A percentile compares a stretch with the other conserved stretches of the same genome.
These are phyloP conservation scores for Cylindrotheca closterium DNA, from an alignment of 108 stramenopile species.

Conservation along the genomic window DNA sequence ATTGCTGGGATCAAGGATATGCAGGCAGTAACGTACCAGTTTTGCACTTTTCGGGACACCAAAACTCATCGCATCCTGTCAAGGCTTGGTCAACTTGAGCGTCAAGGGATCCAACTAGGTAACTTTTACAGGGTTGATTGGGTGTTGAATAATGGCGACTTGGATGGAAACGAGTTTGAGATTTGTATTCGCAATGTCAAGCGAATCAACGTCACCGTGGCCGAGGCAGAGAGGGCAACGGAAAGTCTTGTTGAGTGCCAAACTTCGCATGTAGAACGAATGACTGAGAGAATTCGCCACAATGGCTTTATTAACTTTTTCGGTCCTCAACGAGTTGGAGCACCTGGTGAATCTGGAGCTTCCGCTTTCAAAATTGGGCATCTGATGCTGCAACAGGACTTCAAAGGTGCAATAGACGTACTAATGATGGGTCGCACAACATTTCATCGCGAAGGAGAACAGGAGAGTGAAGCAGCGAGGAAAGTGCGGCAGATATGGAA, in stretches of 20 bases:
- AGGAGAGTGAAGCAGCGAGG: constrained; percentile 39
- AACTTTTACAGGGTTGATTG: constrained; percentile 29
- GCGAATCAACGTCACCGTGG: constrained; percentile 36
- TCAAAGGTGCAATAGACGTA: constrained; percentile 60
- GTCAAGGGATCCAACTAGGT: constrained; percentile 38
- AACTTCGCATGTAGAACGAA: constrained; percentile 43
- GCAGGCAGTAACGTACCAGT: constrained; percentile 85
- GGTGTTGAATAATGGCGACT: constrained; percentile 40
- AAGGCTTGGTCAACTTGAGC: constrained; percentile 16
- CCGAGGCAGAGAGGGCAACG: not conserved
- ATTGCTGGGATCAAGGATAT: constrained; percentile 85
- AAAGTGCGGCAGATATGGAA: constrained; percentile 62
- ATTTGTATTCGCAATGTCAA: constrained; percentile 55
- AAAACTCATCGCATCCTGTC: constrained; percentile 17
- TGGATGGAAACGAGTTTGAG: constrained; percentile 76
- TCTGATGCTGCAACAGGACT: constrained; percentile 70
- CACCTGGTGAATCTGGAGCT: constrained; percentile 60
- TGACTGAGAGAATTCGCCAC: constrained; percentile 48
- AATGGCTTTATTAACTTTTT: constrained; percentile 86
- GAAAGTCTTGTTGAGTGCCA: constrained; percentile 49
- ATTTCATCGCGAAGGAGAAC: constrained; percentile 16
- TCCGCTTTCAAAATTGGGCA: constrained; percentile 79
- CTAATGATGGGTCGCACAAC: constrained; percentile 63
- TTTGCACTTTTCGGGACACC: constrained; percentile 66
- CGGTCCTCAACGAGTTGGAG: constrained; percentile 85